A percentile compares a stretch with the other conserved stretches of the same genome.
These are phyloP conservation scores for Athelia psychrophila DNA, from an alignment of 1,284 basidiomycete species.

Conservation along the genomic window DNA sequence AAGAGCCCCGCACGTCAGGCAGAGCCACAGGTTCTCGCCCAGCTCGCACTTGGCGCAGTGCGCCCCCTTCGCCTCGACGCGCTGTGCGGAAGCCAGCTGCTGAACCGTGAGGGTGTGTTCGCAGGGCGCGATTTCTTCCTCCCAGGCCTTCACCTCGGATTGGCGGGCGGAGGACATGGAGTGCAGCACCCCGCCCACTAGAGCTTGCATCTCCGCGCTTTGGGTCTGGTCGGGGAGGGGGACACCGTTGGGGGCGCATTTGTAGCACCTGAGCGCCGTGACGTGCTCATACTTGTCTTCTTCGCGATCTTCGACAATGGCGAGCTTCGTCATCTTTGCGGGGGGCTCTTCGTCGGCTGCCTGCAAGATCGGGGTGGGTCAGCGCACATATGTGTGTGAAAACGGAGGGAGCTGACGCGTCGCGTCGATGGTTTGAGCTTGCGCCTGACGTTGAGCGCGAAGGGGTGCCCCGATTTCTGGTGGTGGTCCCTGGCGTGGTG, in stretches of 20 bases:
- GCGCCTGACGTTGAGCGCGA: constrained; percentile 84
- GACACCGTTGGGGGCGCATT: constrained; percentile 58
- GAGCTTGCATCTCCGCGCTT: constrained; percentile 42
- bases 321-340: constrained; percentile 83
- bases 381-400: too few relatives aligned
- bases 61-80: constrained; percentile 63
- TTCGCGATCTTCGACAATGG: constrained; percentile 82
- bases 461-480: constrained; percentile 69
- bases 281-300: constrained; percentile 83
- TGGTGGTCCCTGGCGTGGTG: constrained; percentile 76
- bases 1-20: constrained; percentile 91
- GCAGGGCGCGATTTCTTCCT: constrained; percentile 89
- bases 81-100: constrained; percentile 55
- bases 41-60: constrained; percentile 80
- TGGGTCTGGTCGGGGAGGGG: constrained; percentile 32
- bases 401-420: too few relatives aligned
- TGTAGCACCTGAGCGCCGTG: constrained; percentile 76
- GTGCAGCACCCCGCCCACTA: constrained; percentile 75
- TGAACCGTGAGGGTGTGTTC: constrained; percentile 83
- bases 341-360: constrained; percentile 76
- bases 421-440: constrained; percentile 63
- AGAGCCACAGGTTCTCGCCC: constrained; percentile 93
- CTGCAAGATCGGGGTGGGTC: constrained; percentile 35
- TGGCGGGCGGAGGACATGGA: constrained; percentile 88
- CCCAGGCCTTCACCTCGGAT: constrained; percentile 96